phyloP scores from a whole-genome alignment of 495 filamentous ascomycete species.

The Hyphodiscus hymeniophilus region DNA sequence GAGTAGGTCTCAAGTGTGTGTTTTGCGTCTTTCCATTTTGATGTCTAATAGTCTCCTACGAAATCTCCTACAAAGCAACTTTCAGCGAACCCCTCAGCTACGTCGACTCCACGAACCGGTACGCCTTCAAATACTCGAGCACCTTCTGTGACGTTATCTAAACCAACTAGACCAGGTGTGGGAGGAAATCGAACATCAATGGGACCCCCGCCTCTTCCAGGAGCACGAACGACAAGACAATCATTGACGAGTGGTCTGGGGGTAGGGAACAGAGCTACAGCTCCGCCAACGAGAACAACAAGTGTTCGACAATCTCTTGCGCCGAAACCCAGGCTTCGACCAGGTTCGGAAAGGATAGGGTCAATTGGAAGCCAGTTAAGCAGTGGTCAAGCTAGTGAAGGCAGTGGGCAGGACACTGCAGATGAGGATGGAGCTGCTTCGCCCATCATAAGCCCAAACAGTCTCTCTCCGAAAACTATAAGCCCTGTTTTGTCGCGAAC shows the following conservation, averaged over 20 bases:
- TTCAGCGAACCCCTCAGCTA: conserved; percentile 45
- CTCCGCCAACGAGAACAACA: conserved; percentile 24
- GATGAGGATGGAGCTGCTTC: conserved; percentile 25
- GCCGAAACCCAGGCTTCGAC: conserved; percentile 26
- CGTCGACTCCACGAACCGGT: conserved; percentile 49
- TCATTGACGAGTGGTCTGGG: conserved; percentile 19
- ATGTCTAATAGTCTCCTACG: conserved; percentile 53
- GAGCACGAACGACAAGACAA: conserved; percentile 18
- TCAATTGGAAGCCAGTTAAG: conserved; percentile 29
- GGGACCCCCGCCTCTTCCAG: conserved; percentile 46
- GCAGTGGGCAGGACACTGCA: conserved; percentile 23
- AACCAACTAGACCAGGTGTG: conserved; percentile 41
- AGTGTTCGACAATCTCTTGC: conserved; percentile 28
- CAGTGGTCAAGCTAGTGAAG: conserved; percentile 26
- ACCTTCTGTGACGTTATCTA: conserved; percentile 34
- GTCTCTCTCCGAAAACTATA: conserved; percentile 32
- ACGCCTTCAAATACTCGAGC: conserved; percentile 40
- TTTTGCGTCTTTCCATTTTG: conserved; percentile 13
- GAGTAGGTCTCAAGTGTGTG: conserved; percentile 38
- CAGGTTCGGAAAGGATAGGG: conserved; percentile 28
- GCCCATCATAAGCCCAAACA: conserved; percentile 26
- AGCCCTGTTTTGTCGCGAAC: conserved; percentile 38
- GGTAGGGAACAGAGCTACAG: conserved; percentile 7
- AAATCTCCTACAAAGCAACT: conserved; percentile 78
- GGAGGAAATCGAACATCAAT: conserved; percentile 50